A percentile compares a stretch with the other conserved stretches of the same genome.
Evolutionary conservation across 352 stramenopile genomes (phyloP).

Genomic region (Phytophthora hibernalis): DNA sequence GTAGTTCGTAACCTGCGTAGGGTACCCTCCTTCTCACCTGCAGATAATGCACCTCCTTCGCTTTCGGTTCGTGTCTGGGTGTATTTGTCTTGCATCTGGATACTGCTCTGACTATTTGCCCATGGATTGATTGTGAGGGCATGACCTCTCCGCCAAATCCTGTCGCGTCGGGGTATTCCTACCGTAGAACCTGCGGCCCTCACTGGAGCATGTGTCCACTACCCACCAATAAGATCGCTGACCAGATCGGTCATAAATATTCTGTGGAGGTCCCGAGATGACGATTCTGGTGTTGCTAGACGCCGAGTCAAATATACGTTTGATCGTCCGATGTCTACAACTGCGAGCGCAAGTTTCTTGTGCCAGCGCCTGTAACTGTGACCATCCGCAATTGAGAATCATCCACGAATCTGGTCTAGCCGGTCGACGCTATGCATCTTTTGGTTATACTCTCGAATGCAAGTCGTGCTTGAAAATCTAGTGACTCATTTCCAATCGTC

Average conservation of each 20-base stretch:
- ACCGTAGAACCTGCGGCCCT: conserved; percentile 4
- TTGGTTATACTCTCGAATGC: conserved; percentile 3
- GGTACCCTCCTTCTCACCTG: background rate
- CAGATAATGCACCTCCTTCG: conserved; percentile 5
- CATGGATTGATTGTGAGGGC: background rate
- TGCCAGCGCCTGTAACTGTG: background rate
- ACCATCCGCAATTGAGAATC: conserved; percentile 4
- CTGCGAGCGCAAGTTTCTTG: background rate
- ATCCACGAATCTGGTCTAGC: background rate
- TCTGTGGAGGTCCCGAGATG: conserved; percentile 2
- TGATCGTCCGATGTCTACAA: conserved; percentile 2
- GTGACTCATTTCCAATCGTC: background rate
- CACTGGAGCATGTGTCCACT: conserved; percentile 1
- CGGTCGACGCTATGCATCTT: background rate
- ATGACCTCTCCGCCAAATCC: background rate
- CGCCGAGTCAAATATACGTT: conserved; percentile 1
- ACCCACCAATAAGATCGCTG: conserved; percentile 1
- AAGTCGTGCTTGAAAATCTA: background rate
- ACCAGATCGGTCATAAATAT: conserved; percentile 3
- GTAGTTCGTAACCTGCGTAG: conserved; percentile 2
- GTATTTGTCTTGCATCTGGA: conserved; percentile 8
- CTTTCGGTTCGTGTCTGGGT: background rate
- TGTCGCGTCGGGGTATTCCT: background rate
- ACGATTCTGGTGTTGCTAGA: background rate
- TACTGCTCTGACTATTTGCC: background rate